phyloP scores from a whole-genome alignment of 2,329 filamentous ascomycete genomes.

The Fusarium sp. region DNA sequence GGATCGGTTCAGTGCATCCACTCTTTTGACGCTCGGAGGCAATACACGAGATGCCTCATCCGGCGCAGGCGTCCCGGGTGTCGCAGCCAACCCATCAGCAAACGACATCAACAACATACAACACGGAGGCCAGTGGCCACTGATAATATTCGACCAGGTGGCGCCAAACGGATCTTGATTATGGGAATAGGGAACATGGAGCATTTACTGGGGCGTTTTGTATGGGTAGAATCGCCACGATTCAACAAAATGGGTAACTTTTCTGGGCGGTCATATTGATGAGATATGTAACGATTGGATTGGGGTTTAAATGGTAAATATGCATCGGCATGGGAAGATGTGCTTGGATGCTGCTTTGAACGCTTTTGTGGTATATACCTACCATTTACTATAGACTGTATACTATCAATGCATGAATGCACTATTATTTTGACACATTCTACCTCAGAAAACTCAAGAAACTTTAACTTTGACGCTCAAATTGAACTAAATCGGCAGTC shows the following conservation, averaged over 20 bases:
- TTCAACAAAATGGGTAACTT: not conserved
- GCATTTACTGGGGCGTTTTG: conserved; percentile 37
- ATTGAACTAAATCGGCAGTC: not conserved
- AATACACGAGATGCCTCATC: conserved; percentile 37
- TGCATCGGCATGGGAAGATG: conserved; percentile 14
- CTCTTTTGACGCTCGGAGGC: conserved; percentile 60
- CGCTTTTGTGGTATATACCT: conserved; percentile 17
- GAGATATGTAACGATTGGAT: conserved; percentile 27
- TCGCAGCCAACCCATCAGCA: conserved; percentile 29
- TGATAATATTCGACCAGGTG: conserved; percentile 49
- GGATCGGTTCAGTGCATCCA: conserved; percentile 61
- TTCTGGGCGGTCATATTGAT: not conserved
- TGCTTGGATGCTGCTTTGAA: conserved; percentile 1
- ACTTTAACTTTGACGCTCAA: not conserved
- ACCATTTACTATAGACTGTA: conserved; percentile 29
- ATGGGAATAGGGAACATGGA: conserved; percentile 6
- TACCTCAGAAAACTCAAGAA: rapidly evolving
- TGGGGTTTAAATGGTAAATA: conserved; percentile 4
- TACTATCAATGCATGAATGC: conserved; percentile 22
- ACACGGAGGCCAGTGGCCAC: conserved; percentile 47
- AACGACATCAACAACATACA: conserved; percentile 47
- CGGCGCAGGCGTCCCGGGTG: conserved; percentile 29
- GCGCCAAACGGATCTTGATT: conserved; percentile 42
- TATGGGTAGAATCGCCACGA: conserved; percentile 14
- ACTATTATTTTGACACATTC: not conserved